A percentile compares a stretch with the other conserved stretches of the same genome.
These are phyloP conservation scores for Glarea lozoyensis DNA, from an alignment of 495 filamentous ascomycete species.

Conservation along the genomic window DNA sequence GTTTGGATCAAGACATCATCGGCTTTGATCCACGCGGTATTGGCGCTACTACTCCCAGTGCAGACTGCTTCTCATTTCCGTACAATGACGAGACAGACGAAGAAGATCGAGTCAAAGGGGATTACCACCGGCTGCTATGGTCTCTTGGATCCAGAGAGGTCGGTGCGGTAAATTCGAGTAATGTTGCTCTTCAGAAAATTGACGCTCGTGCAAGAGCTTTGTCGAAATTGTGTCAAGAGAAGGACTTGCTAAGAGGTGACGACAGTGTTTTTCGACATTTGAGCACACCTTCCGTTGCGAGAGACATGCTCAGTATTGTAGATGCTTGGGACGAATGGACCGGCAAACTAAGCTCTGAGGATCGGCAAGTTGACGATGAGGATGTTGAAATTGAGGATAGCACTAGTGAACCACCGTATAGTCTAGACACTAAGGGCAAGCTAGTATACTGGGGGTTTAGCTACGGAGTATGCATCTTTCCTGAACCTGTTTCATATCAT, in stretches of 20 bases:
- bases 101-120: constrained; percentile 14
- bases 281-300: constrained; percentile 27
- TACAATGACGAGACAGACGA: not conserved
- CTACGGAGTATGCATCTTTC: constrained; percentile 38
- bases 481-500: not conserved
- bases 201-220: constrained; percentile 22
- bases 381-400: not conserved
- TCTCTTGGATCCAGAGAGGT: constrained; percentile 1
- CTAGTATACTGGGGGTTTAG: constrained; percentile 58
- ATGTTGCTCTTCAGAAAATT: constrained; percentile 23
- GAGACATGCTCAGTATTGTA: constrained; percentile 41
- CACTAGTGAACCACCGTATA: not conserved
- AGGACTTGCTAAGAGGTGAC: constrained; percentile 18
- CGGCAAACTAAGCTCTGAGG: not conserved
- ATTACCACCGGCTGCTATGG: constrained; percentile 13
- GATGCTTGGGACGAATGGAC: constrained; percentile 34
- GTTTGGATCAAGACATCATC: constrained; percentile 31
- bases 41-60: constrained; percentile 37
- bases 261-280: constrained; percentile 19
- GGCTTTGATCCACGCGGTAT: constrained; percentile 50
- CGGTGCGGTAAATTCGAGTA: constrained; percentile 30
- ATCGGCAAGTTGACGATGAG: not conserved
- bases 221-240: constrained; percentile 27
- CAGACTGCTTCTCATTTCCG: constrained; percentile 38
- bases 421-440: constrained; percentile 18